phyloP scores from a whole-genome alignment of 345 rosid species.

The Cardiospermum halicacabum region DNA sequence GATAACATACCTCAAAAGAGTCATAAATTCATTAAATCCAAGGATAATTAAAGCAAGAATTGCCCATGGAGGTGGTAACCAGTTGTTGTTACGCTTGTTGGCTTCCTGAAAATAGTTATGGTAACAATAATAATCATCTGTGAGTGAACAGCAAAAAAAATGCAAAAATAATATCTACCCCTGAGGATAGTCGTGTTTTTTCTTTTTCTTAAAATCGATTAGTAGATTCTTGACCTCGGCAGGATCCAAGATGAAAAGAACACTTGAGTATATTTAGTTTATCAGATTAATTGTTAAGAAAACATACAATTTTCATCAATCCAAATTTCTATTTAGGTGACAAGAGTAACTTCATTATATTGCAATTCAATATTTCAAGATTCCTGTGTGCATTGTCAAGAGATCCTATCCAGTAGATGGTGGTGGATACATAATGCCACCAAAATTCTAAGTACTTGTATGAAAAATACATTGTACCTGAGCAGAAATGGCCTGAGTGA shows the following conservation, averaged over 20 bases:
- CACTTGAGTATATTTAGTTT: not conserved
- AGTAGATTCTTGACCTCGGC: too few relatives aligned
- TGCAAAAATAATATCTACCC: not conserved
- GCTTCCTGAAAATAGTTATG: conserved; percentile 76
- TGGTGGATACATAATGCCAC: not conserved
- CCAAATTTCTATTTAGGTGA: not conserved
- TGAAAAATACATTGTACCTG: conserved; percentile 53
- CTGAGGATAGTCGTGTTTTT: too few relatives aligned
- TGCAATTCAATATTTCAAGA: not conserved
- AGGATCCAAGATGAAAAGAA: not conserved
- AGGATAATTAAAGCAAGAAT: conserved; percentile 72
- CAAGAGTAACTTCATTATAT: not conserved
- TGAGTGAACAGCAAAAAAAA: not conserved
- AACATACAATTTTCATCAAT: not conserved
- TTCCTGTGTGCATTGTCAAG: not conserved
- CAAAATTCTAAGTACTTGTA: not conserved
- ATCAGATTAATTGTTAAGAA: not conserved
- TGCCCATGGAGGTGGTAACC: conserved; percentile 99
- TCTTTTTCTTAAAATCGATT: too few relatives aligned
- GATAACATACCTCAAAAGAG: conserved; percentile 72
- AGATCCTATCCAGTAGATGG: not conserved
- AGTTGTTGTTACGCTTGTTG: conserved; percentile 83
- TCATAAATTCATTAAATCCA: conserved; percentile 99
- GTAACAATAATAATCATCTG: not conserved
- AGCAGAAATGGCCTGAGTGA: conserved; percentile 97